These are phyloP conservation scores for Blumeria hordei DNA, from an alignment of 2,329 filamentous ascomycete genomes.

Conservation along the genomic window DNA sequence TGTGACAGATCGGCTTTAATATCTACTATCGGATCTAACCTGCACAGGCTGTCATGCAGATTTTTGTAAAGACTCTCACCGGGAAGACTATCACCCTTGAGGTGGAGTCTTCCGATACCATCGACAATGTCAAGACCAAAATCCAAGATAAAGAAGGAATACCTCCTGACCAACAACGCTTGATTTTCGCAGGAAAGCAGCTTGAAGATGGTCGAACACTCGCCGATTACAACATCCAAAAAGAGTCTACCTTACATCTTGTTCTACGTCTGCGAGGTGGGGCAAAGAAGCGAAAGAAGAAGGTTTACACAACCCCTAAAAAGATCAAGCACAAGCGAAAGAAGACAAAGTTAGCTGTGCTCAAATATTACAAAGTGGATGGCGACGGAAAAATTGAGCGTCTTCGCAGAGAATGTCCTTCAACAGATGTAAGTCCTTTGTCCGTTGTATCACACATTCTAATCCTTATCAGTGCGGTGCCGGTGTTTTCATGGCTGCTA, in stretches of 20 bases:
- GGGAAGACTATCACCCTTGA: slow-evolving; percentile 99
- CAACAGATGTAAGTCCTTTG: slow-evolving; percentile 45
- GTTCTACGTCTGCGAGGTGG: slow-evolving; percentile 96
- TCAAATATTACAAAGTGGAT: slow-evolving; percentile 99
- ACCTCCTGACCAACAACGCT: slow-evolving; percentile 92
- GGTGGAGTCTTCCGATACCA: slow-evolving; percentile 98
- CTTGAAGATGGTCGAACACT: slow-evolving; percentile 98
- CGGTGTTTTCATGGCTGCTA: slow-evolving; percentile 99
- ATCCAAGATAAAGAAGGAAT: slow-evolving; percentile 98
- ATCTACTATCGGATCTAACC: background rate
- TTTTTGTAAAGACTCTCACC: slow-evolving; percentile 69
- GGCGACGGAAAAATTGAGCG: slow-evolving; percentile 99
- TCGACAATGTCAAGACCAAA: slow-evolving; percentile 99
- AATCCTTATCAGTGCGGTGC: slow-evolving; percentile 58
- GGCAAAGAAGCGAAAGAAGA: slow-evolving; percentile 99
- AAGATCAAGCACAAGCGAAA: slow-evolving; percentile 99
- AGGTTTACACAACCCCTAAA: slow-evolving; percentile 99
- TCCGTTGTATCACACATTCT: slow-evolving; percentile 11
- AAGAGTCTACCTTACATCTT: slow-evolving; percentile 96
- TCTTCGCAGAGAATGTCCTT: slow-evolving; percentile 89
- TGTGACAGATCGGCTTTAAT: background rate
- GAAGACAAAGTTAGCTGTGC: slow-evolving; percentile 99
- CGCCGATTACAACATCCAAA: slow-evolving; percentile 99
- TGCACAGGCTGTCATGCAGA: slow-evolving; percentile 23
- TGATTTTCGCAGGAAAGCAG: slow-evolving; percentile 99